Base-by-base conservation (phyloP, 2,329 filamentous ascomycete genomes). In the Diaporthe eres region DNA sequence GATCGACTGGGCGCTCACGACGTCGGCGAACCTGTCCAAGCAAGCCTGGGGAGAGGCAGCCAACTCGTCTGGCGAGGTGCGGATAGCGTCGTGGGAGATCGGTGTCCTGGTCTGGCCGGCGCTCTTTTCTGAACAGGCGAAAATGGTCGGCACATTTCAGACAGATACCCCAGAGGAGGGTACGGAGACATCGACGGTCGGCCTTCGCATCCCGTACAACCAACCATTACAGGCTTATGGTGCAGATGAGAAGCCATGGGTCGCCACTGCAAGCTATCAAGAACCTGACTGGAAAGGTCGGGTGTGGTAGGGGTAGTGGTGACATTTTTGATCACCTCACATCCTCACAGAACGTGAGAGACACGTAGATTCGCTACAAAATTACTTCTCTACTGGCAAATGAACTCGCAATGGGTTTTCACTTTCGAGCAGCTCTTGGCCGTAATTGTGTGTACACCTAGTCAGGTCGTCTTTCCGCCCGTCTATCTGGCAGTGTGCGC, bases 21-120 rank as follows among this genome's bases (percentile, higher is more conserved):
- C 95, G 0, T 97, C 94, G n/a, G 95, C 95, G n/a, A 98, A 98
- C 79, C 83, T 98, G 3, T 97, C 94, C 2, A 96, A 93, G 77
- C 95, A 98, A 83, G 95, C 95, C 0, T 98, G 95, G 96, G 95
- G 95, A 1, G 92, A 93, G 51, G 87, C 89, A 3, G 83, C 82
- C 1, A 91, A 89, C 77, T 82, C 86, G 4, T 85, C 87, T 0
- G 91, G 90, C 0, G 90, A 94, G 79, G 85, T 95, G 42, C 89
- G 92, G 49, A 91, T 98, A 39, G 92, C 93, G 75, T 97, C 94
- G 42, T 98, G 93, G 86, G 95, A 98, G 82, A 90, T 95, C 44
- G 95, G 95, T 0, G 94, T 98, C 1, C 82, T 98, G 63, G 89
- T 98, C 0, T 97, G 95, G 94, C 95, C 95, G 0, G 90, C 84